Evolutionary conservation across 1,139 yeast species (phyloP).

Genomic region (Zygoascus hellenicus): DNA sequence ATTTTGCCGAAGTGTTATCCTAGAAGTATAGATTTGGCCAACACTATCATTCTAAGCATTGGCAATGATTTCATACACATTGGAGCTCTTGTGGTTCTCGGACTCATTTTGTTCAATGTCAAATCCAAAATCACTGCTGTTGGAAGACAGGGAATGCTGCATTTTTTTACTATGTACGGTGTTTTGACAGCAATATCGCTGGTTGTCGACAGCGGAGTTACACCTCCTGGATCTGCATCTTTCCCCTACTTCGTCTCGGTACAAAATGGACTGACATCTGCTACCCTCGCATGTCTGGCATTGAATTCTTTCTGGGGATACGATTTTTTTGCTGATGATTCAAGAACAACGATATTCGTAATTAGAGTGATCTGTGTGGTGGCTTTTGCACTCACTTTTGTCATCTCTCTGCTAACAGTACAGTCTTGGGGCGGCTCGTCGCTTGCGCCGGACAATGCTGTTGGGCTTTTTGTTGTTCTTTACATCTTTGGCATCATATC

Average conservation of each 20-base stretch:
- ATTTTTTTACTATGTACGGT: conserved; percentile 58
- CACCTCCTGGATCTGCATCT: conserved; percentile 72
- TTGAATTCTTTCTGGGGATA: conserved; percentile 76
- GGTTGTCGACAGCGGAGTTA: conserved; percentile 86
- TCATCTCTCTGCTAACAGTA: conserved; percentile 66
- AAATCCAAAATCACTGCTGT: conserved; percentile 88
- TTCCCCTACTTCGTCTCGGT: conserved; percentile 79
- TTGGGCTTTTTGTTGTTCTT: conserved; percentile 59
- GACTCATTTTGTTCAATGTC: conserved; percentile 72
- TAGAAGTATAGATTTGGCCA: conserved; percentile 78
- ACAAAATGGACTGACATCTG: conserved; percentile 69
- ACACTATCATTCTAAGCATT: conserved; percentile 85
- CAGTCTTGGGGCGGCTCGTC: conserved; percentile 51
- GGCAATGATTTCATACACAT: conserved; percentile 85
- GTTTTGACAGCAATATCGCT: conserved; percentile 58
- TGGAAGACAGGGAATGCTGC: conserved; percentile 81
- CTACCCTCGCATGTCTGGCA: conserved; percentile 62
- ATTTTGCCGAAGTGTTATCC: conserved; percentile 76
- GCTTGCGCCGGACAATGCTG: conserved; percentile 45
- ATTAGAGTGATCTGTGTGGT: conserved; percentile 45
- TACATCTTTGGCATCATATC: conserved; percentile 68
- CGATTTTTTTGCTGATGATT: conserved; percentile 93
- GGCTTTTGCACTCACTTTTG: conserved; percentile 59
- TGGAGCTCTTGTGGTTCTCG: conserved; percentile 57
- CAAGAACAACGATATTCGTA: conserved; percentile 54